A percentile compares a stretch with the other conserved stretches of the same genome.
These are phyloP conservation scores for Fusarium miscanthi DNA, from an alignment of 2,329 filamentous ascomycete genomes.

Conservation along the genomic window DNA sequence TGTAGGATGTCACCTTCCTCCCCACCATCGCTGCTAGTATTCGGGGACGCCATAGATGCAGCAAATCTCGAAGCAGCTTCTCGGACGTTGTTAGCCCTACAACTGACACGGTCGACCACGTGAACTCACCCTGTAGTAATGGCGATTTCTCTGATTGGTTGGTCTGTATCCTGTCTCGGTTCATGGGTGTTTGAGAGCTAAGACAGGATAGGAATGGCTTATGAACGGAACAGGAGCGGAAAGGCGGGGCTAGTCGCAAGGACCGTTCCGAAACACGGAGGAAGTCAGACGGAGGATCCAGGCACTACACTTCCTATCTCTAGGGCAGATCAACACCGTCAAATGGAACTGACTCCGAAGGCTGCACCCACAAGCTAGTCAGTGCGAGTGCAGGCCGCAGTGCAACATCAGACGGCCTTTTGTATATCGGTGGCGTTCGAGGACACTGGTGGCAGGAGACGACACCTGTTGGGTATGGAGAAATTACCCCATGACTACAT, in stretches of 20 bases:
- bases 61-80: too few species aligned
- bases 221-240: background rate
- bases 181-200: accelerated
- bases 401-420: background rate
- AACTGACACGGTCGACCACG: too few species aligned
- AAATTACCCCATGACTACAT: background rate
- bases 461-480: background rate
- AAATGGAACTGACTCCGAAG: background rate
- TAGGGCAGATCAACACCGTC: too few species aligned
- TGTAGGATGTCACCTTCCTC: too few species aligned
- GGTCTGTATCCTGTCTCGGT: too few species aligned
- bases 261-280: background rate
- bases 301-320: background rate
- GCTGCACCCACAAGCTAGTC: accelerated
- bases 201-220: background rate
- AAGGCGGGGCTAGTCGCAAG: background rate
- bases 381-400: background rate
- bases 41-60: too few species aligned
- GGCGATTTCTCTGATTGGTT: accelerated
- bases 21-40: too few species aligned
- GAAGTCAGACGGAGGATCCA: background rate
- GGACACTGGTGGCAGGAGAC: too few species aligned
- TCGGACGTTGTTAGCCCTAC: too few species aligned
- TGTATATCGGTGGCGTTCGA: background rate
- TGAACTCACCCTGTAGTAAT: background rate